Conservation (phyloP, 306 rosid species). For the Dryas octopetala region DNA sequence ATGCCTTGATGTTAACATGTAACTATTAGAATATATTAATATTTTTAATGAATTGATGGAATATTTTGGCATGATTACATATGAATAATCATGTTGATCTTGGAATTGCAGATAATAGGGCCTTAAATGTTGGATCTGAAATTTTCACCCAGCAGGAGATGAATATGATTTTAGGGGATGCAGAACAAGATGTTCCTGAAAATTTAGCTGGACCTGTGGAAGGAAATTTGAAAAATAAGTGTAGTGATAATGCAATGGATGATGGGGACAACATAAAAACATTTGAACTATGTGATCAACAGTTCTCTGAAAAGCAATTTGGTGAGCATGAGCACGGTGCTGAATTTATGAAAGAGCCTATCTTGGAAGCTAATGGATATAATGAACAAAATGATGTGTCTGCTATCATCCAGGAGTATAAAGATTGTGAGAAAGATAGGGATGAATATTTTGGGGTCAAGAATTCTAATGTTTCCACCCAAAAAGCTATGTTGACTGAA, state of each 20-base stretch:
- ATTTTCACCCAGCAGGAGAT: neutral
- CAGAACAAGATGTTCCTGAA: neutral
- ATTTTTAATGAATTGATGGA: too few relatives aligned
- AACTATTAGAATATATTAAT: too few relatives aligned
- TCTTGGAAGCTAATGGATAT: neutral
- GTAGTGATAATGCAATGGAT: neutral
- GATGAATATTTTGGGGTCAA: neutral
- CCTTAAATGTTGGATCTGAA: too few relatives aligned
- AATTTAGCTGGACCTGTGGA: neutral
- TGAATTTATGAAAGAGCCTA: neutral
- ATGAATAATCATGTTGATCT: too few relatives aligned
- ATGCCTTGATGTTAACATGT: too few relatives aligned
- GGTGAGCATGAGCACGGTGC: conserved; percentile 9
- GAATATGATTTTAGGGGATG: neutral
- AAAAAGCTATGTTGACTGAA: neutral
- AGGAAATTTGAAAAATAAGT: neutral
- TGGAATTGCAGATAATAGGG: too few relatives aligned
- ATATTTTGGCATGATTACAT: too few relatives aligned
- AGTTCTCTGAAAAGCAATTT: conserved; percentile 6
- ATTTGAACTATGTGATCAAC: neutral
- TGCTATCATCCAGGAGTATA: conserved; percentile 20
- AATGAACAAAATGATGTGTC: conserved; percentile 7
- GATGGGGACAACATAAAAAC: neutral
- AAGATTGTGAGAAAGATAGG: neutral
- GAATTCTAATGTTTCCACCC: neutral